phyloP scores from a whole-genome alignment of 768 basidiomycete species.

The Trametopsis cervina region DNA sequence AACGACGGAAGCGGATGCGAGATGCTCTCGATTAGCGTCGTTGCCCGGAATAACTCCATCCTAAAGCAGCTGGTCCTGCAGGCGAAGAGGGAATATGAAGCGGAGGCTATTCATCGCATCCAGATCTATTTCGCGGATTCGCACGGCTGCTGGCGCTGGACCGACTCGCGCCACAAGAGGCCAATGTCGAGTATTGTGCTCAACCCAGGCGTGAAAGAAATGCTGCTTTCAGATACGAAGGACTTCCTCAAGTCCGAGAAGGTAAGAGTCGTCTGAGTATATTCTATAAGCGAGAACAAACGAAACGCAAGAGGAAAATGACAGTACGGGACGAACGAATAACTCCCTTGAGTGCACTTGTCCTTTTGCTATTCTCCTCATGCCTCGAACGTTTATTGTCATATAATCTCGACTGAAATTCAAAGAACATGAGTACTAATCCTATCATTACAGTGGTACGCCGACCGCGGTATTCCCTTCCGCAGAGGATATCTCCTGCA shows the following conservation, averaged over 20 bases:
- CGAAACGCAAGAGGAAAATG: not conserved
- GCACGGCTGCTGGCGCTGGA: constrained; percentile 84
- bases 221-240: constrained; percentile 73
- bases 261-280: constrained; percentile 27
- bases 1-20: constrained; percentile 63
- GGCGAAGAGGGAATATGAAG: constrained; percentile 86
- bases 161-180: constrained; percentile 80
- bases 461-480: constrained; percentile 90
- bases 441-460: constrained; percentile 61
- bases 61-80: constrained; percentile 86
- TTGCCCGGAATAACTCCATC: constrained; percentile 76
- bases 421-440: constrained; percentile 2
- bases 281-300: constrained; percentile 12
- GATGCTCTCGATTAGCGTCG: constrained; percentile 75
- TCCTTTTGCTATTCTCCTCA: too few species aligned
- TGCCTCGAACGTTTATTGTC: too few species aligned
- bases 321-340: not conserved
- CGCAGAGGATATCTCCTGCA: constrained; percentile 82
- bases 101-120: constrained; percentile 79
- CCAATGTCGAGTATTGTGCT: constrained; percentile 86
- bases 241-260: constrained; percentile 84
- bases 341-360: constrained; percentile 4
- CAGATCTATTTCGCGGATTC: constrained; percentile 89
- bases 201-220: constrained; percentile 85
- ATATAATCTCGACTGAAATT: not conserved